Evolutionary conservation across 345 rosid genomes (phyloP).

Genomic region (rapeseed (Brassica napus)): Da-Ae NC_063450.1:21548501-21549000

Average conservation of each 20-base stretch:
- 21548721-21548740: neutral
- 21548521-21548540: no score
- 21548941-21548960: neutral
- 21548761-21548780: conserved; percentile 77
- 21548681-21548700: no score
- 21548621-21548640: no score
- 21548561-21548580: no score
- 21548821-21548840: neutral
- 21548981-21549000: neutral
- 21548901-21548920: neutral
- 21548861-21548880: neutral
- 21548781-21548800: conserved; percentile 47
- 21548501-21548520: no score
- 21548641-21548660: no score
- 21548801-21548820: neutral
- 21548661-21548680: no score
- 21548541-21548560: no score
- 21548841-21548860: neutral
- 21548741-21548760: neutral
- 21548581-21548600: no score
- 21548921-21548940: no score
- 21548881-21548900: neutral
- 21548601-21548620: no score
- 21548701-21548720: neutral
- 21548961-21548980: neutral